Evolutionary conservation across 176 grass and related monocot species (phyloP).

Genomic region (Rhynchospora breviuscula): DNA sequence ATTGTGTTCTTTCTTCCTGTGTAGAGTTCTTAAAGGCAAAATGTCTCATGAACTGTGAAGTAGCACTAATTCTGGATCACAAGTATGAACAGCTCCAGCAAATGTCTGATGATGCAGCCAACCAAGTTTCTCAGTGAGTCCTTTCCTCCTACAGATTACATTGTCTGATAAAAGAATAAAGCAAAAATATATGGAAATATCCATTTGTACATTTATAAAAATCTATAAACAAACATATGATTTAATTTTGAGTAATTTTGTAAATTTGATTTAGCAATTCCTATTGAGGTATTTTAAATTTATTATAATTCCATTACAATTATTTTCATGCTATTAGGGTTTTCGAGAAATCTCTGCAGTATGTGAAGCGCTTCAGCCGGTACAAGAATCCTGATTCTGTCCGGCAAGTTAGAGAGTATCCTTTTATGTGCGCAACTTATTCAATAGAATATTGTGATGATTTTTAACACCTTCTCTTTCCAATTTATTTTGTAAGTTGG

Average conservation of each 20-base stretch:
- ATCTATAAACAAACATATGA: neutral
- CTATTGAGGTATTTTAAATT: neutral
- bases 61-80: conserved; percentile 29
- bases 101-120: conserved; percentile 59
- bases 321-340: conserved; percentile 34
- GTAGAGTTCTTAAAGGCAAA: conserved; percentile 91
- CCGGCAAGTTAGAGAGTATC: conserved; percentile 84
- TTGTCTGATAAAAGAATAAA: neutral
- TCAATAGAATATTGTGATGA: neutral
- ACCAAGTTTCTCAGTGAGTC: conserved; percentile 48
- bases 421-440: conserved; percentile 13
- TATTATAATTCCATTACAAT: neutral
- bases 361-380: conserved; percentile 88
- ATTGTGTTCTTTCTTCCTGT: neutral
- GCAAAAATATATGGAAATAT: neutral
- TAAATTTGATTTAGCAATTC: conserved; percentile 6
- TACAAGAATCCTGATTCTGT: conserved; percentile 99
- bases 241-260: neutral
- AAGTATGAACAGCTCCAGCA: conserved; percentile 93
- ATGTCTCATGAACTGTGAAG: conserved; percentile 98
- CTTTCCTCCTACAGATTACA: neutral
- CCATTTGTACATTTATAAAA: neutral
- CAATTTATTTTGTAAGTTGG: neutral
- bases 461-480: neutral
- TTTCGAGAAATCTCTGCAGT: conserved; percentile 94